Evolutionary conservation across 2,329 filamentous ascomycete genomes (phyloP), one percentile per base, ranked within the genome.

Genomic region (Exophiala alcalophila): DNA sequence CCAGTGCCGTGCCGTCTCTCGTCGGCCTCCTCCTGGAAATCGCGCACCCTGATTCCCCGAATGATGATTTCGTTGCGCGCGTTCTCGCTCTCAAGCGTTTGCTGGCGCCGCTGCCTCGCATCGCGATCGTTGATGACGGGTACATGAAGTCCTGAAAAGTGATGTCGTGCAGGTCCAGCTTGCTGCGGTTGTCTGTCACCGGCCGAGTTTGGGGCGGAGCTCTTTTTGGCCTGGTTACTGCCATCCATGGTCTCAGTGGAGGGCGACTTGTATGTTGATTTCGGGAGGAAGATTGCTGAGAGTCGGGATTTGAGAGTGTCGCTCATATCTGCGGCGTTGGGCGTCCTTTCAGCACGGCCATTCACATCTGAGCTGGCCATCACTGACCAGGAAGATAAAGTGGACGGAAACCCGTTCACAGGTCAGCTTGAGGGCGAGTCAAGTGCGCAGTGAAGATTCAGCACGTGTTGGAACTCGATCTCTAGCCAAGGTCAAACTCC

Each of bases 11-110:
- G 32, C 18, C 27, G 24, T 16, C 29, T 45, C 6, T 40, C 48
- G 31, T 48, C 50, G 4, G 32, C 28, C 38, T 50, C 47, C 5
- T n/a, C 32, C 25, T 53, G 50, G 34, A 51, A 51, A 34, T 51
- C 50, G 20, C 45, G 36, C 19, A 49, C 42, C 31, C 41, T 49
- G 26, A 53, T 49, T 11, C 48, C 44, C n/a, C 49, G 41, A 30
- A 30, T 37, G 20, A 46, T 28, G 26, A 53, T 26, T 12, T 48
- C 45, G 11, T 40, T 38, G n/a, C 39, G 36, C 14, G 44, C 49
- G 14, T 32, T 15, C 21, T 49, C 49, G 16, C 34, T 49, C 21
- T 45, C 41, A 23, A 28, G 12, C 2, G 45, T 49, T 21, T 46
- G 47, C 19, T 42, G 27, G 16, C 24, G 21, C 18, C 44, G 40